Evolutionary conservation across 176 grass and related monocot species (phyloP), one percentile per base, ranked within the genome.

Genomic region (Tillandsia fasciculata): DNA sequence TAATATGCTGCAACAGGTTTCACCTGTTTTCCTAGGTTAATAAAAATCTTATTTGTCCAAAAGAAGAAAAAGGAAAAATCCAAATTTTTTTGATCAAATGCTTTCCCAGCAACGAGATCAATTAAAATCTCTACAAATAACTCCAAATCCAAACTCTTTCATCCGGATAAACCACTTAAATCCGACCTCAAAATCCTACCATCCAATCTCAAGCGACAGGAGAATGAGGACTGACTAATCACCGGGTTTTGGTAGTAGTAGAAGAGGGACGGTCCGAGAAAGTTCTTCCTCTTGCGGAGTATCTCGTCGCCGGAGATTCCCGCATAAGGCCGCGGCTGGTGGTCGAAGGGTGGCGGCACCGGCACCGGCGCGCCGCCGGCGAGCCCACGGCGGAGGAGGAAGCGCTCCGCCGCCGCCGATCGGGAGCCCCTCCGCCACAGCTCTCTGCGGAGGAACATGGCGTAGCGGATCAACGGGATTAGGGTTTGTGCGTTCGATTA

Each of bases 181-280:
- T 53, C 50, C 2, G 33, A 29, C 52, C 11, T 29, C 13, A 20
- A 15, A 53, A 15, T 9, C 28, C 10, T 22, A 42, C 12, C 33
- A 42, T 42, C 33, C 33, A 42, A 42, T 42, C 33, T 42, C 33
- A 42, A 42, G 33, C 33, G 0, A 42, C 33, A 18, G 15, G 14
- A 26, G 4, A 47, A 27, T 24, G 63, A 69, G 27, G 4, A 10
- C 6, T 11, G 4, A 10, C 6, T 11, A 10, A 26, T 81, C 75
- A 99, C 94, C 66, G 94, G 94, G 65, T 99, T 99, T 77, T 93
- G 89, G 84, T 99, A 99, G 72, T 99, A 99, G 76, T 99, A 82
- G 83, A 99, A 99, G 63, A 99, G 72, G 11, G 94, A 99, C 9
- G 94, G 82, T 23, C 90, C 89, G 22, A 99, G 94, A 57, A 85